Conservation (phyloP, 1,284 basidiomycete genomes). For the Leccinum holopus region DNA sequence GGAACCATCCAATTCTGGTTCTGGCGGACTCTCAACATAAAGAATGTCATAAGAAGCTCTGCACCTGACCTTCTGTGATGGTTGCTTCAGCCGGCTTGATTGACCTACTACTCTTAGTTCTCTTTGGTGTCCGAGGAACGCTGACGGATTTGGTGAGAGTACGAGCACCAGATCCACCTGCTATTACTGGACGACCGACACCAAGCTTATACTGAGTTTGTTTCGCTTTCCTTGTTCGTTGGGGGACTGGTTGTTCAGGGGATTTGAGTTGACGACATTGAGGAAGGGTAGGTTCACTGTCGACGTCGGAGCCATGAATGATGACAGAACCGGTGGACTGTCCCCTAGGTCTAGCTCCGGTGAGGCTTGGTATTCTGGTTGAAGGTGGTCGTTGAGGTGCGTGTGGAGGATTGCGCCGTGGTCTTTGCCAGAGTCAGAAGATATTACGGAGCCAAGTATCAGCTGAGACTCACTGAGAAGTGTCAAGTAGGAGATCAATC, state of each 20-base stretch:
- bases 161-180: conserved; percentile 63
- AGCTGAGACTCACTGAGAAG: conserved; percentile 40
- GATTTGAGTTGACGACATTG: conserved; percentile 22
- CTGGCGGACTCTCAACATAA: conserved; percentile 22
- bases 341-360: conserved; percentile 36
- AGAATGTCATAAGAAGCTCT: conserved; percentile 2
- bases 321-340: conserved; percentile 46
- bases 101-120: conserved; percentile 49
- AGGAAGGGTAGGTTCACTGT: conserved; percentile 37
- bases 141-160: conserved; percentile 58
- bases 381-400: conserved; percentile 44
- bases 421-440: conserved; percentile 22
- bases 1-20: conserved; percentile 36
- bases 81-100: conserved; percentile 53
- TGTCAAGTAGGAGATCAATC: conserved; percentile 68
- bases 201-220: conserved; percentile 67
- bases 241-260: conserved; percentile 30
- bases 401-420: conserved; percentile 30
- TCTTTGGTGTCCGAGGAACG: conserved; percentile 45
- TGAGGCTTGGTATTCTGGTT: conserved; percentile 40
- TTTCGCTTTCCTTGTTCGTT: conserved; percentile 65
- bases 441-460: conserved; percentile 1
- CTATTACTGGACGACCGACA: conserved; percentile 64
- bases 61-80: conserved; percentile 54
- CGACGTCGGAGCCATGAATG: conserved; percentile 52